Conservation (phyloP, 768 basidiomycete species). For the Trametes punicea region DNA sequence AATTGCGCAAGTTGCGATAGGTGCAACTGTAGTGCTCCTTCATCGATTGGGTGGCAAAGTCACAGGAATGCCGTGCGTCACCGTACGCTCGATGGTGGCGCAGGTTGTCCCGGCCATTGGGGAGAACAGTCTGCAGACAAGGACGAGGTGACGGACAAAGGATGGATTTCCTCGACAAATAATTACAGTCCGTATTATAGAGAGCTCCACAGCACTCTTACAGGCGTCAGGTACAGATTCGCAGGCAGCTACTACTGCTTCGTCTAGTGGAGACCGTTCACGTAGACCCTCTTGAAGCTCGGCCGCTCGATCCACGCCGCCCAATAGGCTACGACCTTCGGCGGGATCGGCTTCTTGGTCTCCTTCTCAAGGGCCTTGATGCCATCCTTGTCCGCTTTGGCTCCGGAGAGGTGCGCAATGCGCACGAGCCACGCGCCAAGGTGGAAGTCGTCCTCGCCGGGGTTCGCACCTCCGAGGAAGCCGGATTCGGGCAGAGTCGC, state of each 20-base stretch:
- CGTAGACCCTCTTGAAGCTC: conserved; percentile 40
- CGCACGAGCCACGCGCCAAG: conserved; percentile 51
- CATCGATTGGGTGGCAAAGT: too few relatives aligned
- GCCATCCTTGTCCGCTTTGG: conserved; percentile 36
- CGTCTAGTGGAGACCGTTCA: conserved; percentile 40
- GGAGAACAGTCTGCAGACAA: too few relatives aligned
- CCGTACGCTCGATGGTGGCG: too few relatives aligned
- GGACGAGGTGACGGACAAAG: too few relatives aligned
- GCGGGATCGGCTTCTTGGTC: conserved; percentile 36
- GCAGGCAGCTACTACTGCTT: neutral
- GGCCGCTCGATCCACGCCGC: conserved; percentile 41
- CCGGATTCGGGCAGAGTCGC: conserved; percentile 38
- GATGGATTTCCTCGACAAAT: too few relatives aligned
- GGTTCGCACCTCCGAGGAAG: conserved; percentile 46
- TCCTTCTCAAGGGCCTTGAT: conserved; percentile 37
- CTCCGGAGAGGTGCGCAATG: conserved; percentile 39
- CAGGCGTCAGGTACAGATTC: neutral
- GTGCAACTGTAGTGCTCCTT: neutral
- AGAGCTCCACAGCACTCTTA: neutral
- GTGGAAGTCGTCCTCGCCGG: conserved; percentile 56
- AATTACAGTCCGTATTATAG: neutral
- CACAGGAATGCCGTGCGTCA: too few relatives aligned
- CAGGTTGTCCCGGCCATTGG: too few relatives aligned
- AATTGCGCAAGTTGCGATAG: neutral
- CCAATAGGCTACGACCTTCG: conserved; percentile 42